phyloP scores from a whole-genome alignment of 2,329 filamentous ascomycete species.

The Myriosclerotinia scirpicola region DNA sequence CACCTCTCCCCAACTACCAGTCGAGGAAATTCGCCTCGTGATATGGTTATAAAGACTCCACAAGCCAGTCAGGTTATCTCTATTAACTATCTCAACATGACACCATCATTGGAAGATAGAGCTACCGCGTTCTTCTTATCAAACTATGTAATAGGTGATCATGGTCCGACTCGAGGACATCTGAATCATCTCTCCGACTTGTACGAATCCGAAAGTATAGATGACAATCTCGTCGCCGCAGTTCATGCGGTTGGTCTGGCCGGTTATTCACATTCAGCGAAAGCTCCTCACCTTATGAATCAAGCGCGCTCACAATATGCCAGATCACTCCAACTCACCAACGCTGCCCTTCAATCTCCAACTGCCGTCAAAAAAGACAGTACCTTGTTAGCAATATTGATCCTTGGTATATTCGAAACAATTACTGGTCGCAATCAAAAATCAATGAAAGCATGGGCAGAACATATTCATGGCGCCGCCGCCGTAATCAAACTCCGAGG shows the following conservation, averaged over 20 bases:
- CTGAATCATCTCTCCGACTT: slow-evolving; percentile 56
- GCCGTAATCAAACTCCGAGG: slow-evolving; percentile 53
- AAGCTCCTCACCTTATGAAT: slow-evolving; percentile 45
- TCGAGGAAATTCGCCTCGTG: neutral
- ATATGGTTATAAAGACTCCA: neutral
- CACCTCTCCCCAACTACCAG: neutral
- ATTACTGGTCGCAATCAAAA: slow-evolving; percentile 49
- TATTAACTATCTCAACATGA: slow-evolving; percentile 34
- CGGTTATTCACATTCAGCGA: slow-evolving; percentile 47
- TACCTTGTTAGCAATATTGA: slow-evolving; percentile 55
- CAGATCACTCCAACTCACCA: slow-evolving; percentile 52
- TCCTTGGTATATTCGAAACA: slow-evolving; percentile 56
- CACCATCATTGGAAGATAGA: slow-evolving; percentile 37
- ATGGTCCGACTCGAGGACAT: slow-evolving; percentile 48
- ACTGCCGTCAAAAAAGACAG: slow-evolving; percentile 51
- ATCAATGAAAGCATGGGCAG: slow-evolving; percentile 53
- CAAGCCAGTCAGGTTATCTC: neutral
- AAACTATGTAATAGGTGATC: slow-evolving; percentile 41
- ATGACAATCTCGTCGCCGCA: slow-evolving; percentile 50
- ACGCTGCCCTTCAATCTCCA: slow-evolving; percentile 50
- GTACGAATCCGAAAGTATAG: slow-evolving; percentile 44
- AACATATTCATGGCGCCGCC: slow-evolving; percentile 55
- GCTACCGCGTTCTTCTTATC: slow-evolving; percentile 35
- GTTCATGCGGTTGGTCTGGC: slow-evolving; percentile 57
- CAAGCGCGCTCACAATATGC: slow-evolving; percentile 53